phyloP scores from a whole-genome alignment of 140 eudicot species.

The Erigeron philadelphicus region DNA sequence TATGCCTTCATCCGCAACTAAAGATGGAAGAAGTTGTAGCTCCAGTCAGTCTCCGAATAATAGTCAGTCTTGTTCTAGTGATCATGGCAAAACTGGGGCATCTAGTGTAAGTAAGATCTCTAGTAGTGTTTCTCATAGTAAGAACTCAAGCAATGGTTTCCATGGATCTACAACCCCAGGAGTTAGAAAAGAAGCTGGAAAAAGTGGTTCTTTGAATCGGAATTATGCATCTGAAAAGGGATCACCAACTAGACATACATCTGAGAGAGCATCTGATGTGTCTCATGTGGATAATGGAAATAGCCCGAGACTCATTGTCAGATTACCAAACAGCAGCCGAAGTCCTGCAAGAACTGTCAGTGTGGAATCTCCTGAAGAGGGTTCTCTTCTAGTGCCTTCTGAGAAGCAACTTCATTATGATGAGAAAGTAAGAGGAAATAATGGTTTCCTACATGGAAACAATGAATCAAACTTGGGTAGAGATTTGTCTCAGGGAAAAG shows the following conservation, averaged over 20 bases:
- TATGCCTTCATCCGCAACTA: conserved; percentile 44
- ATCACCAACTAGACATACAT: conserved; percentile 35
- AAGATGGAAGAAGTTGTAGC: conserved; percentile 75
- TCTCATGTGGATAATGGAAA: conserved; percentile 44
- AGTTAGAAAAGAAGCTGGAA: conserved; percentile 52
- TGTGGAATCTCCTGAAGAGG: conserved; percentile 60
- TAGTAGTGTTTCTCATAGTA: conserved; percentile 40
- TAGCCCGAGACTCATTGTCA: conserved; percentile 60
- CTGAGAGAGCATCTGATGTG: conserved; percentile 42
- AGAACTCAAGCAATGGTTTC: conserved; percentile 50
- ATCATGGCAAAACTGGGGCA: conserved; percentile 38
- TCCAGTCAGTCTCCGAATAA: conserved; percentile 78
- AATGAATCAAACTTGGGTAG: conserved; percentile 24
- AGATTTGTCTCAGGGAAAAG: conserved; percentile 43
- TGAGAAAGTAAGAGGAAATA: conserved; percentile 30
- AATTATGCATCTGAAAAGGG: conserved; percentile 46
- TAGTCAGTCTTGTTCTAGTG: conserved; percentile 62
- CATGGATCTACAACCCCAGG: conserved; percentile 42
- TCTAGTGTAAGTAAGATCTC: conserved; percentile 45
- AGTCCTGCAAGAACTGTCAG: conserved; percentile 50
- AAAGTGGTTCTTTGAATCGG: conserved; percentile 37
- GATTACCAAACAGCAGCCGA: conserved; percentile 52
- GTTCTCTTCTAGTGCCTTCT: conserved; percentile 39
- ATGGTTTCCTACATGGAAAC: conserved; percentile 28
- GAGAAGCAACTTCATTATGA: conserved; percentile 38